These are phyloP conservation scores for Boletus subparvulus DNA, from an alignment of 768 basidiomycete genomes.

Conservation along the genomic window DNA sequence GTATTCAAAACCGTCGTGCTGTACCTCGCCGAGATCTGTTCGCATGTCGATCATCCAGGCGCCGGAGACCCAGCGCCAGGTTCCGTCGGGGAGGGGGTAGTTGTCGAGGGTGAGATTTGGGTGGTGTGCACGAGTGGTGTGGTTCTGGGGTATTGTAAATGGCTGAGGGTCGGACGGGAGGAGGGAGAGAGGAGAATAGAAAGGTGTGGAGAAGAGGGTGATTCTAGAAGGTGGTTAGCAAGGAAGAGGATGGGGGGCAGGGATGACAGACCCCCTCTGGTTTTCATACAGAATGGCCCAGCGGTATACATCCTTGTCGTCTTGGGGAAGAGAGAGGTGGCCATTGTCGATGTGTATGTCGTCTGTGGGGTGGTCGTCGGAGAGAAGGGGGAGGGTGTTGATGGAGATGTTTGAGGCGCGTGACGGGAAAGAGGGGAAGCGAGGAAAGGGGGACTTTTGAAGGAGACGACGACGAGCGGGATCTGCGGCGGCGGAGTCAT, in stretches of 20 bases:
- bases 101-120: conserved; percentile 56
- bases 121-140: conserved; percentile 43
- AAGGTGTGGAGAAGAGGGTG: conserved; percentile 68
- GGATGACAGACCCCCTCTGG: conserved; percentile 64
- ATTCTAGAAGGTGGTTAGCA: conserved; percentile 38
- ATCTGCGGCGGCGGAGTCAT: conserved; percentile 44
- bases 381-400: background rate
- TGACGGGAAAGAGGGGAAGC: conserved; percentile 35
- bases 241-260: background rate
- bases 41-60: conserved; percentile 91
- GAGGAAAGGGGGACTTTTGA: conserved; percentile 35
- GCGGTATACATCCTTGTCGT: conserved; percentile 55
- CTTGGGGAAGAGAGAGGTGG: conserved; percentile 22
- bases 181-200: conserved; percentile 69
- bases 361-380: background rate
- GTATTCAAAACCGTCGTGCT: conserved; percentile 85
- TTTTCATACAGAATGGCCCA: conserved; percentile 85
- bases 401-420: conserved; percentile 2
- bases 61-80: conserved; percentile 79
- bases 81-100: conserved; percentile 77
- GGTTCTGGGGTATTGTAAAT: conserved; percentile 58
- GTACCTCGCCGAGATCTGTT: conserved; percentile 67
- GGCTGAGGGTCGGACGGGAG: conserved; percentile 72
- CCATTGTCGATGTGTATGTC: conserved; percentile 35
- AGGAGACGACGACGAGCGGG: conserved; percentile 48